Evolutionary conservation across 371 early-diverging fungal genomes (phyloP).

Genomic region (Massospora cicadina): DNA sequence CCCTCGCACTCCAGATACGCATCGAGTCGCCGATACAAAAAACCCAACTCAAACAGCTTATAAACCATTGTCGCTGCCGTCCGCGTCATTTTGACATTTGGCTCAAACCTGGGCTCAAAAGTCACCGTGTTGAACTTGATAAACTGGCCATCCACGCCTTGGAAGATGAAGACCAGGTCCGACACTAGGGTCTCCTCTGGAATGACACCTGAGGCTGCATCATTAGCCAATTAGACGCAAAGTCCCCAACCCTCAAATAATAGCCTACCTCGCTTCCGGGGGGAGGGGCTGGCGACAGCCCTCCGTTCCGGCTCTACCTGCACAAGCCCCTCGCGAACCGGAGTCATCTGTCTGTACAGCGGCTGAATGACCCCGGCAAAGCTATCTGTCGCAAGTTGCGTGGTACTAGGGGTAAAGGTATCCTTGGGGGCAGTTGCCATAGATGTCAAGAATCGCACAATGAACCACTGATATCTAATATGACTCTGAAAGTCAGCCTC

Average conservation of each 20-base stretch:
- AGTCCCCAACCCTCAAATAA: background rate
- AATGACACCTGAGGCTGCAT: background rate
- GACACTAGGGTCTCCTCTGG: conserved; percentile 48
- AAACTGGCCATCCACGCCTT: conserved; percentile 81
- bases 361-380: background rate
- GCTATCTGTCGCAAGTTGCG: background rate
- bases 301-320: background rate
- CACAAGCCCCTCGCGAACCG: background rate
- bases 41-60: conserved; percentile 5
- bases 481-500: background rate
- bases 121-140: conserved; percentile 35
- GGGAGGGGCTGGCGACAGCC: background rate
- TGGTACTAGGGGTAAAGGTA: background rate
- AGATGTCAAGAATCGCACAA: background rate
- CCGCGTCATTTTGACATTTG: conserved; percentile 19
- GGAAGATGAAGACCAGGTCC: conserved; percentile 79
- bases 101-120: conserved; percentile 29
- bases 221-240: background rate
- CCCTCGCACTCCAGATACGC: background rate
- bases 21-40: background rate
- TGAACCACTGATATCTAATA: background rate
- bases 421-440: background rate
- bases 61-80: background rate
- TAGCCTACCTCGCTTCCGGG: background rate
- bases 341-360: background rate